Evolutionary conservation across 2,329 filamentous ascomycete species (phyloP).

Genomic region (Alternaria angustiovoidea): DNA sequence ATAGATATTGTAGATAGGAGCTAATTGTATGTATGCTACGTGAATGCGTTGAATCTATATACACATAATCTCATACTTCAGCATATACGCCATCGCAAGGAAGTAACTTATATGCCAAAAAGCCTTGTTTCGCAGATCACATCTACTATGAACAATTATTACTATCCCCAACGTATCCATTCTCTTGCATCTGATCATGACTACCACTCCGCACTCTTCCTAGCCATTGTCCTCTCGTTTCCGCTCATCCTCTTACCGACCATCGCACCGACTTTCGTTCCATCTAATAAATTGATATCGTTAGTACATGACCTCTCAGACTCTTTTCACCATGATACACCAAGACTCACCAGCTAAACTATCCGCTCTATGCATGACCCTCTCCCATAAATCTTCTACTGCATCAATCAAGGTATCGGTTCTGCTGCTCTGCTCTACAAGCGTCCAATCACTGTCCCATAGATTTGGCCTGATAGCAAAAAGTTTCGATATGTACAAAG

Average conservation of each 20-base stretch:
- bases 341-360: neutral
- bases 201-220: neutral
- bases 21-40: neutral
- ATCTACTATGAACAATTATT: neutral
- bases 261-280: neutral
- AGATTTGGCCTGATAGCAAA: neutral
- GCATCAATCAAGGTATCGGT: conserved; percentile 11
- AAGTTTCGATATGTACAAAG: neutral
- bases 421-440: conserved; percentile 4
- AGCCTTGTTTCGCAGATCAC: neutral
- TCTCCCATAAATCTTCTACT: conserved; percentile 14
- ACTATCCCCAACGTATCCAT: neutral
- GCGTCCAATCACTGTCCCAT: neutral
- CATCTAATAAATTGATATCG: neutral
- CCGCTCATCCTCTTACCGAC: neutral
- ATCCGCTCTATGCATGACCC: neutral
- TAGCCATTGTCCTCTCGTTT: neutral
- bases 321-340: neutral
- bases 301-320: neutral
- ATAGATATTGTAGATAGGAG: neutral
- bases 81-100: neutral
- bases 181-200: neutral
- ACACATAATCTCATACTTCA: neutral
- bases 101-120: neutral
- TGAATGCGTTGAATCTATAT: neutral